Percentiles rank a stretch among this genome's conserved stretches.
phyloP scores from a whole-genome alignment of 192 early-diverging fungal species.

The Entomortierella chlamydospora region DNA sequence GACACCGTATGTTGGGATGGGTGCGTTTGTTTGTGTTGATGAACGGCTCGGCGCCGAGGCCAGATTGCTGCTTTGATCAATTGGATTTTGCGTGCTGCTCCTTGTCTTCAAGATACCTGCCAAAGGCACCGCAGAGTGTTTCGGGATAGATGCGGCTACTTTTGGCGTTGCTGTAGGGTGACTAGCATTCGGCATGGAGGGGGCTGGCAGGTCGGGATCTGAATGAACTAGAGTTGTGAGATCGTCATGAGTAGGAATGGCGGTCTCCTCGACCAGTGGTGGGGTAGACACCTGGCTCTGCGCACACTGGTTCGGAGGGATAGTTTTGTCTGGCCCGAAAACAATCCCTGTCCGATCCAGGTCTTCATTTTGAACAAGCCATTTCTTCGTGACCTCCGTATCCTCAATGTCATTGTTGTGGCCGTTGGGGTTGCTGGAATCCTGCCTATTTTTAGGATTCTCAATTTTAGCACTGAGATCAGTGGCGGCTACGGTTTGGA shows the following conservation, averaged over 20 bases:
- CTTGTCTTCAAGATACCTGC: slow-evolving; percentile 42
- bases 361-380: slow-evolving; percentile 6
- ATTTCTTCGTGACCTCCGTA: slow-evolving; percentile 21
- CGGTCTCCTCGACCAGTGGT: background rate
- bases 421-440: slow-evolving; percentile 10
- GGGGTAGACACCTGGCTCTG: slow-evolving; percentile 17
- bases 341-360: slow-evolving; percentile 10
- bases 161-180: background rate
- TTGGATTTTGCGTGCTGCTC: slow-evolving; percentile 36
- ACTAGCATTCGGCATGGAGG: background rate
- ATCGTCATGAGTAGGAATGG: background rate
- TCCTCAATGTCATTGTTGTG: slow-evolving; percentile 16
- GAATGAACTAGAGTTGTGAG: background rate
- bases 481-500: background rate
- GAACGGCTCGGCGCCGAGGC: background rate
- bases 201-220: background rate
- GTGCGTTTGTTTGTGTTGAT: background rate
- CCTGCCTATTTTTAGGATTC: background rate
- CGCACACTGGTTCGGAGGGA: slow-evolving; percentile 7
- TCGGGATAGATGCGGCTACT: background rate
- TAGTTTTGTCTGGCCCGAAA: slow-evolving; percentile 11
- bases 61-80: background rate
- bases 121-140: slow-evolving; percentile 1
- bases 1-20: slow-evolving; percentile 15
- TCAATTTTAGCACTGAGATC: background rate